Evolutionary conservation across 73 alveolate genomes (phyloP), one percentile per base, ranked within the genome.

Genomic region (Vitrella brassicaformis): DNA sequence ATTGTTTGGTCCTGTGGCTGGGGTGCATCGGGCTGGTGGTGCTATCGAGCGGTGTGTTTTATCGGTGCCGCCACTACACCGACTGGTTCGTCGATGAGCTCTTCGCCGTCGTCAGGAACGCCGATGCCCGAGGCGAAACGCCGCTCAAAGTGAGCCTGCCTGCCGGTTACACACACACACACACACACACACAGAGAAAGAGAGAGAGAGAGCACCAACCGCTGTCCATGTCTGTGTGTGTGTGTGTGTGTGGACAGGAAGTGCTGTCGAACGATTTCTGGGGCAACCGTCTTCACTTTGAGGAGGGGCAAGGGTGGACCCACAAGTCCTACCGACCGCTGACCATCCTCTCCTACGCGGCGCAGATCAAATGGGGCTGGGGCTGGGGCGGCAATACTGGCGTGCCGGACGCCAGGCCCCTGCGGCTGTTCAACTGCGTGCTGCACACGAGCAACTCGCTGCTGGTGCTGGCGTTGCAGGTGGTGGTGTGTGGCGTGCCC

Each of bases 231-330:
- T 4, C 4, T 39, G 22, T 39, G 56, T 39, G 56, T 39, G 22
- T 39, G 56, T 8, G 22, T 39, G 22, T 39, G 4, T 39, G 56
- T 39, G 4, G 4, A 32, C 28, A 0, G 22, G 84, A 77, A 30
- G 47, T 77, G 0, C 14, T 77, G 67, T 66, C 26, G 26, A 71
- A 77, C 47, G 84, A 77, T 28, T 77, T 77, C 47, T 77, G 84
- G 84, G 84, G 84, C 68, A 77, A 77, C 56, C 46, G 72, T 0
- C 71, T 77, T 27, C n/a, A n/a, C n/a, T 46, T 47, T 18, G 69
- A 72, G n/a, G 77, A 68, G 28, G 84, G 84, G 56, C n/a, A n/a
- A n/a, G 78, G 78, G 19, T 77, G 84, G 84, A 77, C 84, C 22
- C 84, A 77, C 67, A 77, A 77, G 72, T 77, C 84, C 72, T 77